These are phyloP conservation scores for Aspergillus cavernicola DNA, from an alignment of 495 filamentous ascomycete species.

Conservation along the genomic window DNA sequence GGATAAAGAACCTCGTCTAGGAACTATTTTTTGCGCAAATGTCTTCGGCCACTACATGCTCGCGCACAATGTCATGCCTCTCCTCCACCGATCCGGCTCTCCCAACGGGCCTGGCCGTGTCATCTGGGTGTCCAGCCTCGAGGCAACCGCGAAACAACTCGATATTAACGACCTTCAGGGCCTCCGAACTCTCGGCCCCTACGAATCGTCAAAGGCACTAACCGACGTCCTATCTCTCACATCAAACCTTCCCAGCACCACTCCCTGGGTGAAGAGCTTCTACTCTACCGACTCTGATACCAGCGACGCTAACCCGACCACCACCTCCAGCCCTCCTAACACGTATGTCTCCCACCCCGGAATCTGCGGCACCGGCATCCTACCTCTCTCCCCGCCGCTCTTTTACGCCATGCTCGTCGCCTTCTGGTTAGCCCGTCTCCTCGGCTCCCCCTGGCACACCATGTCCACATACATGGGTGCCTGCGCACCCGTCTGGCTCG, in stretches of 20 bases:
- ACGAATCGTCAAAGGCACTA: constrained; percentile 82
- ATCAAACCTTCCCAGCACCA: constrained; percentile 59
- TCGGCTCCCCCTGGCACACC: constrained; percentile 86
- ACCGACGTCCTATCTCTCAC: constrained; percentile 81
- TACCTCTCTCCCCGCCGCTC: constrained; percentile 65
- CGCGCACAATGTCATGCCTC: constrained; percentile 68
- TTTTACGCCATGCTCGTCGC: constrained; percentile 58
- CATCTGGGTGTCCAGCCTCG: constrained; percentile 82
- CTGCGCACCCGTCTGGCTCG: constrained; percentile 70
- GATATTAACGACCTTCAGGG: constrained; percentile 72
- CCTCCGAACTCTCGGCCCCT: constrained; percentile 55
- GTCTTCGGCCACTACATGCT: constrained; percentile 95
- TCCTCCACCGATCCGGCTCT: constrained; percentile 54
- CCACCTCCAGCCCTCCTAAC: constrained; percentile 32
- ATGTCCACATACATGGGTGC: constrained; percentile 74
- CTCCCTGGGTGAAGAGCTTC: constrained; percentile 52
- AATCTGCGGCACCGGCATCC: constrained; percentile 73
- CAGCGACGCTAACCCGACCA: background rate
- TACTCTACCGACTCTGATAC: constrained; percentile 32
- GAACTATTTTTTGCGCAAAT: constrained; percentile 83
- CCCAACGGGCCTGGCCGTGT: constrained; percentile 54
- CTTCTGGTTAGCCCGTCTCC: constrained; percentile 69
- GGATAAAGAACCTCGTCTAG: constrained; percentile 55
- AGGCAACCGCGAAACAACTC: constrained; percentile 57
- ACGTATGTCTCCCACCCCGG: constrained; percentile 84